Base-by-base conservation (phyloP, 257 asterid genomes). In the Avicennia marina region DNA sequence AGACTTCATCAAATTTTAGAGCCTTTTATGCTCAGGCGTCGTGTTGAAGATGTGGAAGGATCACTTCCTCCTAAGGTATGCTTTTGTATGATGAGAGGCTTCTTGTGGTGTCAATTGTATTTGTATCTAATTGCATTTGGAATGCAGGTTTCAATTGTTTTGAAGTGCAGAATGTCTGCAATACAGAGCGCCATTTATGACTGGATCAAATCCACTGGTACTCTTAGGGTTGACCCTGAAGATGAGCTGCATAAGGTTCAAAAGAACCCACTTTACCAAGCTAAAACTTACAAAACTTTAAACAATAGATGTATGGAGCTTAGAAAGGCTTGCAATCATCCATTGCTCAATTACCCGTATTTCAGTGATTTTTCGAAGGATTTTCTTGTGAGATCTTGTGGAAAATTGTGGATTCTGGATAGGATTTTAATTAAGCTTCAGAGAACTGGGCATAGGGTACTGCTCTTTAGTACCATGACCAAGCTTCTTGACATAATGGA, bases 11-110 rank as follows among this genome's bases (percentile, higher is more conserved):
- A 93, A 75, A 89, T 93, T 70, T 78, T 93, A 49, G 99, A 93
- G 85, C 99, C 97, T 67, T 93, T 93, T 78, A 93, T 93, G 99
- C 99, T 93, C 56, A 77, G 99, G 80, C 99, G 97, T 15, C 97
- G 99, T 54, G 99, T 93, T 48, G 97, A 93, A 77, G 99, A 93
- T 75, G 99, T 93, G 62, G 99, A 93, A 84, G 99, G 99, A 51
- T 89, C 97, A 53, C 99, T 93, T 71, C 99, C 99, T 63, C 97
- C 99, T 36, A 93, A 93, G 97, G 99, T 86, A 75, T 62, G 53
- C 29, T 43, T 63, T 62, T 64, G 7, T 56, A n/a, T n/a, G n/a
- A 64, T 65, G 27, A 55, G 54, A 7, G 25, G 34, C 62, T 60
- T 59, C 51, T 27, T 42, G 13, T 55, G 27, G 13, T 22, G 5